Base-by-base conservation (phyloP, 768 basidiomycete genomes). In the Amanita pseudoporphyria region DNA sequence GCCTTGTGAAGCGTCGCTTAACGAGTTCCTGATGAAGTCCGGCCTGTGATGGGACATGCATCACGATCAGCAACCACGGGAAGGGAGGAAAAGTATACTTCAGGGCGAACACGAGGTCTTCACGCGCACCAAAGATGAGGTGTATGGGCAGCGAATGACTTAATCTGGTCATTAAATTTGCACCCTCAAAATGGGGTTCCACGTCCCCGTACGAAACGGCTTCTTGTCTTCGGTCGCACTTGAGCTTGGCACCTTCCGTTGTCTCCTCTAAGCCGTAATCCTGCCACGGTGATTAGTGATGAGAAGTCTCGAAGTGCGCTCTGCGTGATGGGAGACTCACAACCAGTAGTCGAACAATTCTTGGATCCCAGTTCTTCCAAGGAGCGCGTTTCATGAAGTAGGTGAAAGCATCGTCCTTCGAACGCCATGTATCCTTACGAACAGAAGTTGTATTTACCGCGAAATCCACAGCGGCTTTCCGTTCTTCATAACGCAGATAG, bases 281-380 rank as follows among this genome's bases (percentile, higher is more conserved):
- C 71, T 74, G 47, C n/a, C 35, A 37, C 26, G 45, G n/a, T 41
- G 14, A 6, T 33, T 16, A 37, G 14, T 14, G 24, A 9, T 35
- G 19, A 38, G n/a, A 21, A 31, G 10, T 26, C 26, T n/a, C 9
- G 24, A 28, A 6, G 42, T 49, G 16, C 19, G 31, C 32, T n/a
- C n/a, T n/a, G n/a, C n/a, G n/a, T n/a, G n/a, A 36, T 32, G 4
- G 26, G 7, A 7, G 7, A 64, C 71, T 48, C 52, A 72, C 75
- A 9, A 62, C 61, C 30, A 74, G 56, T n/a, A 70, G 45, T 5
- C 56, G 60, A 14, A 75, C 45, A 1, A 69, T 66, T 4, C 70
- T 62, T 2, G 62, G 58, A 56, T 78, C 71, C 73, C 73, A 78
- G 6, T 53, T 54, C 31, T 59, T 67, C 74, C 75, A 79, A 0